Conservation (phyloP, 768 basidiomycete genomes). For the Guyanaporus albipodus region DNA sequence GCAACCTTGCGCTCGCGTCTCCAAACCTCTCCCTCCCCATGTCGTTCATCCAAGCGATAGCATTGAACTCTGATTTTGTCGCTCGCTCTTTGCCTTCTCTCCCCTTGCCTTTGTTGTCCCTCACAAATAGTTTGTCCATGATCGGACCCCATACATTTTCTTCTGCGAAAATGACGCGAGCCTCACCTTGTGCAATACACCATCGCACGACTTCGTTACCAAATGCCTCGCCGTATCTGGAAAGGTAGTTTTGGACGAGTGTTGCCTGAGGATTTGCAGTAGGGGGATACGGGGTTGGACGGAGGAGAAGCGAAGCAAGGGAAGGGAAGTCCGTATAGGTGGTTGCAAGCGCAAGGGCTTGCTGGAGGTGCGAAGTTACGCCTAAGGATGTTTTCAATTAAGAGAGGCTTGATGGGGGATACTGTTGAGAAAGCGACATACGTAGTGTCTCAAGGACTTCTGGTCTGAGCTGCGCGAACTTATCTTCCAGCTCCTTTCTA, state of each 20-base stretch:
- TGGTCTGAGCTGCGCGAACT: slow-evolving; percentile 69
- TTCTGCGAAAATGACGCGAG: slow-evolving; percentile 78
- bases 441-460: slow-evolving; percentile 78
- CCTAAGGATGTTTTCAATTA: slow-evolving; percentile 40
- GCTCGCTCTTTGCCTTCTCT: slow-evolving; percentile 36
- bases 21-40: slow-evolving; percentile 65
- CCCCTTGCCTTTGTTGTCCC: slow-evolving; percentile 21
- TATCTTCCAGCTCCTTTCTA: slow-evolving; percentile 54
- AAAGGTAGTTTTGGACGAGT: slow-evolving; percentile 68
- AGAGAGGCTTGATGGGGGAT: neutral
- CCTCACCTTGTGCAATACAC: slow-evolving; percentile 88
- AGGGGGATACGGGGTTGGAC: slow-evolving; percentile 57
- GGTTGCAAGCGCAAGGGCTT: slow-evolving; percentile 83
- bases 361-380: slow-evolving; percentile 54
- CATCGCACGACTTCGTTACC: slow-evolving; percentile 87
- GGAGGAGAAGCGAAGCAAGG: slow-evolving; percentile 81
- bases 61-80: slow-evolving; percentile 40
- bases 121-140: slow-evolving; percentile 66
- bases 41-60: slow-evolving; percentile 87
- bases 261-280: slow-evolving; percentile 58
- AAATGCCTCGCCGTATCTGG: slow-evolving; percentile 77
- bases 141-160: slow-evolving; percentile 57
- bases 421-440: slow-evolving; percentile 35
- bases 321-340: slow-evolving; percentile 81
- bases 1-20: slow-evolving; percentile 59